Conservation (phyloP, 78 protist genomes). For the Paratrimastix pyriformis region DNA sequence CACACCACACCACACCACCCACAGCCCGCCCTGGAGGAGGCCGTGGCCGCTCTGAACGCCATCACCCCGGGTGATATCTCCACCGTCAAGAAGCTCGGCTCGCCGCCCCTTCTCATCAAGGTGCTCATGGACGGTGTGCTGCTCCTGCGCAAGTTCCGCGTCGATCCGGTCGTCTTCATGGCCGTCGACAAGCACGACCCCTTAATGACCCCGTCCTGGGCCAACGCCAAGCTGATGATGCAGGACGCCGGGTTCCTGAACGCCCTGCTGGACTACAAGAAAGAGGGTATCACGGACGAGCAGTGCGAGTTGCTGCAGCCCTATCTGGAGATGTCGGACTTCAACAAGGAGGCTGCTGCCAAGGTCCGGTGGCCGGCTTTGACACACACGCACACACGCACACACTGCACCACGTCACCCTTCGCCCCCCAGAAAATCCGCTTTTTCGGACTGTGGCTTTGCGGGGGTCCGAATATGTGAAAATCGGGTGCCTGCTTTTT, state of each 20-base stretch:
- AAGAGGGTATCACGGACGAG: slow-evolving; percentile 71
- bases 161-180: not conserved
- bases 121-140: slow-evolving; percentile 69
- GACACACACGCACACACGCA: no score
- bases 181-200: slow-evolving; percentile 2
- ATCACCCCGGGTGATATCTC: slow-evolving; percentile 61
- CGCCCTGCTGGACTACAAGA: slow-evolving; percentile 35
- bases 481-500: no score
- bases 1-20: no score
- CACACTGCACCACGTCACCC: no score
- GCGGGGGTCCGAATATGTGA: no score
- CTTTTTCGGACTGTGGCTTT: no score
- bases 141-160: slow-evolving; percentile 36
- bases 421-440: no score
- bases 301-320: slow-evolving; percentile 68
- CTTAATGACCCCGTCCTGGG: slow-evolving; percentile 8
- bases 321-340: slow-evolving; percentile 56
- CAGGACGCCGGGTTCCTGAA: slow-evolving; percentile 37
- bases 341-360: slow-evolving; percentile 53
- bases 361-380: no score
- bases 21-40: slow-evolving; percentile 54
- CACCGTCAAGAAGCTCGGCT: slow-evolving; percentile 32
- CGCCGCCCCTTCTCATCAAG: slow-evolving; percentile 67
- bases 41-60: slow-evolving; percentile 53
- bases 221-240: slow-evolving; percentile 1